A percentile compares a stretch with the other conserved stretches of the same genome.
These are phyloP conservation scores for Phytophthora pisi DNA, from an alignment of 352 stramenopile species.

Conservation along the genomic window DNA sequence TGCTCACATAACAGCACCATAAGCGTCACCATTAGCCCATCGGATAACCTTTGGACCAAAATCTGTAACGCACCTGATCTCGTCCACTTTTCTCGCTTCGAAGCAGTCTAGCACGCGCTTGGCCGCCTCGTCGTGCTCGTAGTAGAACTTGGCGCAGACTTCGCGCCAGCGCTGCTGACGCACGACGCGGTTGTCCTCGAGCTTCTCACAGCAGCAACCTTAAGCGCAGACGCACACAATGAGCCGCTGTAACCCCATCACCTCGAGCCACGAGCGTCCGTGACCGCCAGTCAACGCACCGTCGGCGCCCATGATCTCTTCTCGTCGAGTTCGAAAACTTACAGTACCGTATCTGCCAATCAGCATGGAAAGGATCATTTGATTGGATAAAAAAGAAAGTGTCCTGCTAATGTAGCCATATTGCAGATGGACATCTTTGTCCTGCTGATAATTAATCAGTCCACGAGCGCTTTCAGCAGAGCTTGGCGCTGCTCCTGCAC, in stretches of 20 bases:
- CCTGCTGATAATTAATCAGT: slow-evolving; percentile 34
- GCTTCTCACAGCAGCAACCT: slow-evolving; percentile 47
- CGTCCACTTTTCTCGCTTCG: slow-evolving; percentile 64
- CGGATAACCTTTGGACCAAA: neutral
- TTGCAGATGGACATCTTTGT: neutral
- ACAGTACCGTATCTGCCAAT: slow-evolving; percentile 11
- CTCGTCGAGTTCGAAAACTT: slow-evolving; percentile 6
- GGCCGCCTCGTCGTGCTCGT: slow-evolving; percentile 52
- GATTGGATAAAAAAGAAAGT: slow-evolving; percentile 18
- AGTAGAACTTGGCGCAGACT: slow-evolving; percentile 71
- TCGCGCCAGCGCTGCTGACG: slow-evolving; percentile 58
- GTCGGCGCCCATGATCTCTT: slow-evolving; percentile 24
- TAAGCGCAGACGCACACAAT: slow-evolving; percentile 1
- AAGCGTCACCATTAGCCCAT: neutral
- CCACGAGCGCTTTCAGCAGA: slow-evolving; percentile 67
- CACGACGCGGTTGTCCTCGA: slow-evolving; percentile 28
- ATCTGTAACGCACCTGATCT: slow-evolving; percentile 50
- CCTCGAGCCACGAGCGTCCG: neutral
- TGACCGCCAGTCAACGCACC: slow-evolving; percentile 18
- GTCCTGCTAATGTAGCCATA: slow-evolving; percentile 18
- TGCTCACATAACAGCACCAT: slow-evolving; percentile 7
- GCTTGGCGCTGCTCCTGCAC: slow-evolving; percentile 79
- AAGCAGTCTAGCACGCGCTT: slow-evolving; percentile 78
- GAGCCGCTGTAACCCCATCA: slow-evolving; percentile 3
- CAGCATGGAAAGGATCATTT: neutral